Base-by-base conservation (phyloP, 2,329 filamentous ascomycete genomes). In the Neonectria faginata region DNA sequence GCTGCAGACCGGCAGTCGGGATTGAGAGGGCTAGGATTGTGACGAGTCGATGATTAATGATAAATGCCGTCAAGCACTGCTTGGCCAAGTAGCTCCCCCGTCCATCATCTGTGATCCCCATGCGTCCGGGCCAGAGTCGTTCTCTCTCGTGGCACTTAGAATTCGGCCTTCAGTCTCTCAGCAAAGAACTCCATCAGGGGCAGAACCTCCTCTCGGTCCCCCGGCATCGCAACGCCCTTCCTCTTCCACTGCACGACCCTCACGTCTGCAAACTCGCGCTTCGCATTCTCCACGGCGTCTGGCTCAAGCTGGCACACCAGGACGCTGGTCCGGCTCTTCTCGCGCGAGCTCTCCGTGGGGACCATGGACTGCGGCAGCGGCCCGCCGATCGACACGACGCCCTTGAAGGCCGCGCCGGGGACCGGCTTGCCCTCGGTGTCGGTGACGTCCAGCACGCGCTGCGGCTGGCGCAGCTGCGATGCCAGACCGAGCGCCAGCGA, bases 121-220 rank as follows among this genome's bases (percentile, higher is more conserved):
- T 18, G 39, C 10, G 14, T 61, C 10, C 22, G 9, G 3, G 27
- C n/a, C 10, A 3, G 41, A 9, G 7, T 31, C 3, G 25, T 16
- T 20, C 14, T 44, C 20, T 5, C 22, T 45, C 20, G 6, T 20
- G 45, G 14, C 9, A 10, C 54, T 47, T 67, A 68, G 60, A 69
- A 74, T 18, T 69, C 75, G 56, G 62, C 70, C 31, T 60, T 73
- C 18, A 96, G 78, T 73, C 90, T 85, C 55, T 90, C 85, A 0
- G 90, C 90, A 72, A 94, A 86, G 72, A 91, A 97, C 74, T 91
- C 88, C 93, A 97, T 97, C 65, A 97, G 86, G 0, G 94, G 94
- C 73, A 94, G 75, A 86, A 97, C 94, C 83, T 98, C 94, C 11
- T 97, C 93, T 57, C 91, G 85, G 75, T 85, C 91, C 50, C 84